Conservation (phyloP, 495 filamentous ascomycete species). For the Penicillium bialowiezense region DNA sequence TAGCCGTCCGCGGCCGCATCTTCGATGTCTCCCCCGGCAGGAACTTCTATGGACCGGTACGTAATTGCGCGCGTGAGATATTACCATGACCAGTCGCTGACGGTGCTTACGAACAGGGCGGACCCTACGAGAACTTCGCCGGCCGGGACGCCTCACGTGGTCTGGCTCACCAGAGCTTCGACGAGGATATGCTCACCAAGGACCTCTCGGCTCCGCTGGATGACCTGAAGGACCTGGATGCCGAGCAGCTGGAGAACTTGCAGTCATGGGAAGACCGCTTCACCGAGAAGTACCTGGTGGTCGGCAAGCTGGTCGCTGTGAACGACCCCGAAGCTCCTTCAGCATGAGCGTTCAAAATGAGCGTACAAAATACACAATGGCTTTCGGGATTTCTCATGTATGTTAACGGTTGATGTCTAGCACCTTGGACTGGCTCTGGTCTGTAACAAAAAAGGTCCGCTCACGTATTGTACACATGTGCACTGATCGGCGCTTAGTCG, state of each 20-base stretch:
- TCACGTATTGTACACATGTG: too few species aligned
- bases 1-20: conserved; percentile 79
- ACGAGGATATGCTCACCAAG: conserved; percentile 94
- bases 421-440: too few species aligned
- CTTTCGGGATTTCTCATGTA: too few species aligned
- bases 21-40: conserved; percentile 83
- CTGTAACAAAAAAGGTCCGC: too few species aligned
- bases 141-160: conserved; percentile 92
- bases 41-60: conserved; percentile 85
- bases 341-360: too few species aligned
- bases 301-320: conserved; percentile 83
- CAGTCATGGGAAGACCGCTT: conserved; percentile 92
- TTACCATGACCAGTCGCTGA: conserved; percentile 4
- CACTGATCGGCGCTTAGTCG: too few species aligned
- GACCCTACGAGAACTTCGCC: conserved; percentile 91
- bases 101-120: conserved; percentile 51
- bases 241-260: conserved; percentile 79
- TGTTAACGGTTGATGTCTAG: too few species aligned
- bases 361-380: too few species aligned
- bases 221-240: conserved; percentile 67
- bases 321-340: conserved; percentile 54
- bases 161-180: conserved; percentile 88
- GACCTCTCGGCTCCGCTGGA: conserved; percentile 86
- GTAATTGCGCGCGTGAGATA: conserved; percentile 7
- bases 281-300: conserved; percentile 87